A percentile compares a stretch with the other conserved stretches of the same genome.
phyloP scores from a whole-genome alignment of 805 yeast genomes.

The Metschnikowia bowlesiae region DNA sequence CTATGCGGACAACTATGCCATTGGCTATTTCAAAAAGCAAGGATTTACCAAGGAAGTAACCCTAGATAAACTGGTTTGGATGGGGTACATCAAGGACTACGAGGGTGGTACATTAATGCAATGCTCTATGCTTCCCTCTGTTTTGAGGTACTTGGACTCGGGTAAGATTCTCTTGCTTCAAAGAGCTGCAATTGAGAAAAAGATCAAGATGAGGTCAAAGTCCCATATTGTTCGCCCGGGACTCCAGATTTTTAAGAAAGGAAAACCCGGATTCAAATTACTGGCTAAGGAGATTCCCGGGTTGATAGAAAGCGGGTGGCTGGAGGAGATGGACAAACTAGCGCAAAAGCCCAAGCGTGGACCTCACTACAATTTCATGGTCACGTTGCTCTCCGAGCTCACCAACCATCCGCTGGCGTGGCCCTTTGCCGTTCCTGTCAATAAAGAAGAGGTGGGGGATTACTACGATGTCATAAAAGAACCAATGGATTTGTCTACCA shows the following conservation, averaged over 20 bases:
- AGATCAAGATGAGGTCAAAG: conserved; percentile 73
- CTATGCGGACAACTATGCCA: conserved; percentile 98
- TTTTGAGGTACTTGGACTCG: conserved; percentile 78
- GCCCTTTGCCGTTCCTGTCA: conserved; percentile 95
- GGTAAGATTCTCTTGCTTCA: conserved; percentile 81
- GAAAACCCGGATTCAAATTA: conserved; percentile 29
- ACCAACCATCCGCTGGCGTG: conserved; percentile 95
- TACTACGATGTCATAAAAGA: conserved; percentile 94
- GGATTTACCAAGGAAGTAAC: conserved; percentile 96
- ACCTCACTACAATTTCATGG: conserved; percentile 93
- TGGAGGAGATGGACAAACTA: conserved; percentile 94
- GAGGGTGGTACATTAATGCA: conserved; percentile 99
- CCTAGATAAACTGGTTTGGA: conserved; percentile 82
- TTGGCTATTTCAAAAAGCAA: conserved; percentile 96
- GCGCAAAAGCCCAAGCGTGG: conserved; percentile 93
- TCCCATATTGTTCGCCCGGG: conserved; percentile 84
- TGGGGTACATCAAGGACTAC: conserved; percentile 98
- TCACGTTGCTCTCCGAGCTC: conserved; percentile 78
- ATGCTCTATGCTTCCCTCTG: conserved; percentile 85
- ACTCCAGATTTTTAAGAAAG: conserved; percentile 69
- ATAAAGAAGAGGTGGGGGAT: conserved; percentile 90
- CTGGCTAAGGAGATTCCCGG: conserved; percentile 73
- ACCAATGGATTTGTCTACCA: conserved; percentile 95
- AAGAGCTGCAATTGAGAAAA: conserved; percentile 84
- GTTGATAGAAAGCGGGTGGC: conserved; percentile 92